phyloP scores from a whole-genome alignment of 768 basidiomycete genomes.

The Lactifluus rugatus region DNA sequence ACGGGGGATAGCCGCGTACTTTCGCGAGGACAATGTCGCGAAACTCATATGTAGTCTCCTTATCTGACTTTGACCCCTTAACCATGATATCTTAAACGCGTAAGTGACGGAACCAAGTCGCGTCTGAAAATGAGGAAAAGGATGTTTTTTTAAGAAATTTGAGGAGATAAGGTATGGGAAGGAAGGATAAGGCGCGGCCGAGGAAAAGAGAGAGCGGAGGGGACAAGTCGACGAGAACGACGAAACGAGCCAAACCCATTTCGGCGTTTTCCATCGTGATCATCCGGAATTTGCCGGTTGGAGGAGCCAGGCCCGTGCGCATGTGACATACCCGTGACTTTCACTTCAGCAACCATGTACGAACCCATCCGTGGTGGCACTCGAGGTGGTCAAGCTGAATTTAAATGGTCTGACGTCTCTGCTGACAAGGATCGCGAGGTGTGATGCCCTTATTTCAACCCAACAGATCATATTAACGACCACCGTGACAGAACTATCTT shows the following conservation, averaged over 20 bases:
- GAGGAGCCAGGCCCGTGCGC: slow-evolving; percentile 12
- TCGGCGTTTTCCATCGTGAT: slow-evolving; percentile 10
- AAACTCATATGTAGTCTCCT: slow-evolving; percentile 42
- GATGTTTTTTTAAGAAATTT: too few relatives aligned
- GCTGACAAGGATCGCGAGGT: slow-evolving; percentile 93
- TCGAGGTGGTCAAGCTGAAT: slow-evolving; percentile 82
- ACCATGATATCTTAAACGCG: slow-evolving; percentile 23
- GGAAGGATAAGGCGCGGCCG: background rate
- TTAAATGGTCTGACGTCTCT: slow-evolving; percentile 85
- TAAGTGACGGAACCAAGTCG: background rate
- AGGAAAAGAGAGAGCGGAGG: background rate
- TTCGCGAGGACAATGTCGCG: slow-evolving; percentile 89
- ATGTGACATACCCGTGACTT: background rate
- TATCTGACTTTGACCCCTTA: slow-evolving; percentile 32
- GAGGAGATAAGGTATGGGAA: background rate
- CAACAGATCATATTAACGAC: background rate
- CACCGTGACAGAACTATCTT: slow-evolving; percentile 65
- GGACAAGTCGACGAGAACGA: background rate
- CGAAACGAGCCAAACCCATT: background rate
- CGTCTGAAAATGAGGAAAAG: background rate
- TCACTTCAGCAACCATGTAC: slow-evolving; percentile 42
- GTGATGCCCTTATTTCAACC: background rate
- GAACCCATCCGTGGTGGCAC: slow-evolving; percentile 85
- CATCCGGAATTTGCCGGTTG: slow-evolving; percentile 10
- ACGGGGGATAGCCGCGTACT: slow-evolving; percentile 87